Conservation (phyloP, 2,329 filamentous ascomycete species). For the Rhynchosporium graminicola region DNA sequence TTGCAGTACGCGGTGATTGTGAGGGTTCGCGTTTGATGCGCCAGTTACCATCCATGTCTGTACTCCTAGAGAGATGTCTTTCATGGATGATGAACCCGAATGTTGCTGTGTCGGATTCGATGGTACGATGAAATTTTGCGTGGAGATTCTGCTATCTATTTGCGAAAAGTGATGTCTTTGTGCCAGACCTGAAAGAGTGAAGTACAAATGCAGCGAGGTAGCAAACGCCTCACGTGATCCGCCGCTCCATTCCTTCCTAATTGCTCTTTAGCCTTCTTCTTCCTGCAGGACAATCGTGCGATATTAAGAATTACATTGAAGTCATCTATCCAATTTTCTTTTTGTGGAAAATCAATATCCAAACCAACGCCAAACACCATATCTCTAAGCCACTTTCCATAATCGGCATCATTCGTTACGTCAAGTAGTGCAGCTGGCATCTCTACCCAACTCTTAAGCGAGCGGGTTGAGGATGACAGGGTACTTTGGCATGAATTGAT, state of each 20-base stretch:
- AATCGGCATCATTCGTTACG: not conserved
- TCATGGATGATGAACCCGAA: too few species aligned
- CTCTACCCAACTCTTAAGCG: not conserved
- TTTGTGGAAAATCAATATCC: not conserved
- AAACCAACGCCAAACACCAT: not conserved
- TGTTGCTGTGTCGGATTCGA: not conserved
- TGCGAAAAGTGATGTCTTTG: too few species aligned
- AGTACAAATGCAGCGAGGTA: too few species aligned
- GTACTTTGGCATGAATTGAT: slow-evolving; percentile 20
- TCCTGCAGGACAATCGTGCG: too few species aligned
- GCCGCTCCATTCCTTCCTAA: too few species aligned
- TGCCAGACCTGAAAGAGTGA: too few species aligned
- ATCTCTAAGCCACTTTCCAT: not conserved
- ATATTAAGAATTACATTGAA: not conserved
- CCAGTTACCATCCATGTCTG: slow-evolving; percentile 27
- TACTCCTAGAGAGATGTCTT: too few species aligned
- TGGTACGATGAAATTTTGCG: too few species aligned
- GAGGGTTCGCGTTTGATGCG: slow-evolving; percentile 30
- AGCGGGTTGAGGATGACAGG: slow-evolving; percentile 21
- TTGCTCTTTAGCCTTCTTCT: too few species aligned
- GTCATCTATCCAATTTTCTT: not conserved
- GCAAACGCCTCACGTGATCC: too few species aligned
- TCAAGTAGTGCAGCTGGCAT: not conserved
- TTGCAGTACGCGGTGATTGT: not conserved
- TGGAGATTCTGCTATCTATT: too few species aligned